A percentile compares a stretch with the other conserved stretches of the same genome.
Evolutionary conservation across 108 stramenopile genomes (phyloP).

Genomic region (Cylindrotheca fusiformis): DNA sequence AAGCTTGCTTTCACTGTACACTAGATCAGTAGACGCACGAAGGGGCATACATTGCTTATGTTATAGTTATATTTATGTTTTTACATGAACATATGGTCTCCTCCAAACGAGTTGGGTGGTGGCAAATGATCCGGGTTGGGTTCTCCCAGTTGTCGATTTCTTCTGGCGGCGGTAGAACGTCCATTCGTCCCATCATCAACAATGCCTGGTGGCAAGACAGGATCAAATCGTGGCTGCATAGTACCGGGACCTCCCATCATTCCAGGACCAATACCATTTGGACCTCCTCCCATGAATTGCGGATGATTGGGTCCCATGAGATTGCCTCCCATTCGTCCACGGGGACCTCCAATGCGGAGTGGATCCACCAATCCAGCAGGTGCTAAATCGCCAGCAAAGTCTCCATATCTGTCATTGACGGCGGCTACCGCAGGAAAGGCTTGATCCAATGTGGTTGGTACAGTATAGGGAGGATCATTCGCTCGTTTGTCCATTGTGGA

Average conservation of each 20-base stretch:
- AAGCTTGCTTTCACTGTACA: too few species aligned
- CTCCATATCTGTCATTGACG: conserved; percentile 26
- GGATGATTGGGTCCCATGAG: conserved; percentile 87
- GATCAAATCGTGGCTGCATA: conserved; percentile 83
- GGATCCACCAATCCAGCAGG: conserved; percentile 58
- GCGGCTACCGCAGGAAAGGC: conserved; percentile 31
- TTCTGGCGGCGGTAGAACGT: conserved; percentile 2
- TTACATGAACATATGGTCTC: conserved; percentile 47
- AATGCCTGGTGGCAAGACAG: conserved; percentile 66
- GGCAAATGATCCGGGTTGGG: conserved; percentile 81
- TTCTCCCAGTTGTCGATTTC: conserved; percentile 36
- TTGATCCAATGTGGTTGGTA: conserved; percentile 28
- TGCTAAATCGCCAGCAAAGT: conserved; percentile 70
- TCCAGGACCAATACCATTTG: conserved; percentile 6
- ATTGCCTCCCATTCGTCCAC: conserved; percentile 50
- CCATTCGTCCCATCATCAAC: conserved; percentile 37
- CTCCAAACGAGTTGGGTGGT: conserved; percentile 54
- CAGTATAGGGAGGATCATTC: not conserved
- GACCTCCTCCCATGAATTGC: conserved; percentile 41
- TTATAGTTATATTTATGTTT: too few species aligned
- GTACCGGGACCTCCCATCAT: conserved; percentile 41
- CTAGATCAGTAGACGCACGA: conserved; percentile 4
- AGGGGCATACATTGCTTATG: not conserved
- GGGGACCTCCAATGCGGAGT: conserved; percentile 4
- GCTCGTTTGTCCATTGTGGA: not conserved